Evolutionary conservation across 176 grass and related monocot genomes (phyloP).

Genomic region (Carex pumila): DNA sequence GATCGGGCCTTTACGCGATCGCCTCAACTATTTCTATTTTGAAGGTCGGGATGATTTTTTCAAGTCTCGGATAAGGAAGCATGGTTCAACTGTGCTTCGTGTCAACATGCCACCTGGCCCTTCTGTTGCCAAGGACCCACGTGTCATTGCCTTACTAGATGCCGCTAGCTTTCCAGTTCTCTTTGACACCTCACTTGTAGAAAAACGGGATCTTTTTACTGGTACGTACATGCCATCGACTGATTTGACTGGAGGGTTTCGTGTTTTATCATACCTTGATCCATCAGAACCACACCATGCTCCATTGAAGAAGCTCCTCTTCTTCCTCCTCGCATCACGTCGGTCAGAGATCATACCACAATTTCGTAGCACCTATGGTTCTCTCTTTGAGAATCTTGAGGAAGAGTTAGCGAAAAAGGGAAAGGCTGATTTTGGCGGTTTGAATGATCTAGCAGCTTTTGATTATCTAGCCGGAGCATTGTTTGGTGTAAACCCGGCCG

Average conservation of each 20-base stretch:
- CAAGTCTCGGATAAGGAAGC: slow-evolving; percentile 49
- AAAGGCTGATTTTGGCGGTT: slow-evolving; percentile 56
- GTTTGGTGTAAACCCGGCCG: slow-evolving; percentile 54
- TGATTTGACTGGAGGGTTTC: slow-evolving; percentile 79
- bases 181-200: slow-evolving; percentile 80
- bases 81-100: slow-evolving; percentile 72
- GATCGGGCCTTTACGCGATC: slow-evolving; percentile 64
- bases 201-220: slow-evolving; percentile 94
- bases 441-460: slow-evolving; percentile 79
- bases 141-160: slow-evolving; percentile 90
- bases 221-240: slow-evolving; percentile 97
- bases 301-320: slow-evolving; percentile 67
- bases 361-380: slow-evolving; percentile 61
- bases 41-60: slow-evolving; percentile 86
- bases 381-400: slow-evolving; percentile 56
- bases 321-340: slow-evolving; percentile 69
- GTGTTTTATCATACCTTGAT: slow-evolving; percentile 84
- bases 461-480: slow-evolving; percentile 57
- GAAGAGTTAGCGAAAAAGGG: slow-evolving; percentile 48
- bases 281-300: slow-evolving; percentile 71
- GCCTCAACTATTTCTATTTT: slow-evolving; percentile 73
- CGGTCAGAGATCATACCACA: slow-evolving; percentile 57
- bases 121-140: slow-evolving; percentile 64
- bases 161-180: slow-evolving; percentile 82
- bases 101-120: slow-evolving; percentile 96